Base-by-base conservation (phyloP, 768 basidiomycete genomes). In the Terana coerulea region DNA sequence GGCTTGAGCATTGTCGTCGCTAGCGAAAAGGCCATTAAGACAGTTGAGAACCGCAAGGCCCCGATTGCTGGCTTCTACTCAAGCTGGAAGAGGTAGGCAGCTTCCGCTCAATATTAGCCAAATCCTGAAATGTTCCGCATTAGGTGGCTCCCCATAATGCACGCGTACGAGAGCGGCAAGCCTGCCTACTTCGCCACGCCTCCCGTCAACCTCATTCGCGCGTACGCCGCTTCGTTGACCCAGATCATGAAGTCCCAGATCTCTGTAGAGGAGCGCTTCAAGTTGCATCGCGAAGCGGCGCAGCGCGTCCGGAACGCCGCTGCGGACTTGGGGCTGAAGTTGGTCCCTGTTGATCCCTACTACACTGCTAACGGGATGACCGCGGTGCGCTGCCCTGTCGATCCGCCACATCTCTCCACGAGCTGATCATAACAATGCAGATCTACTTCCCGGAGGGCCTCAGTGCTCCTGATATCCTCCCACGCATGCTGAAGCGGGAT, bases 141-240 rank as follows among this genome's bases (percentile, higher is more conserved):
- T 49, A 89, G 88, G 61, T 93, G 91, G 91, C 74, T 95, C 39
- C 92, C 93, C 1, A 84, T 97, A 65, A 98, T 98, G 95, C 80
- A 85, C 61, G 84, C 87, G 2, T 99, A 98, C 67, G 94, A 98
- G 72, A 69, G 71, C 52, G 90, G 90, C 53, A 71, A 70, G 10
- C 76, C 91, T 0, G 85, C 86, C 17, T 98, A 98, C 75, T 98
- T 98, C 68, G 95, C 95, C 7, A 98, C 94, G 0, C 91, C 93
- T 2, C 94, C 93, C 7, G 90, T 95, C 53, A 95, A 97, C 71
- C 81, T 99, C 59, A 83, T 98, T 62, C 90, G 92, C 67, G 91
- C 97, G 2, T 91, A 90, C 67, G 83, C 87, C 62, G 78, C 82
- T n/a, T 87, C 94, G 8, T 79, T 99, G 46, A 67, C 68, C 22